Evolutionary conservation across 1,284 basidiomycete species (phyloP).

Genomic region (Marasmius tenuissimus): DNA sequence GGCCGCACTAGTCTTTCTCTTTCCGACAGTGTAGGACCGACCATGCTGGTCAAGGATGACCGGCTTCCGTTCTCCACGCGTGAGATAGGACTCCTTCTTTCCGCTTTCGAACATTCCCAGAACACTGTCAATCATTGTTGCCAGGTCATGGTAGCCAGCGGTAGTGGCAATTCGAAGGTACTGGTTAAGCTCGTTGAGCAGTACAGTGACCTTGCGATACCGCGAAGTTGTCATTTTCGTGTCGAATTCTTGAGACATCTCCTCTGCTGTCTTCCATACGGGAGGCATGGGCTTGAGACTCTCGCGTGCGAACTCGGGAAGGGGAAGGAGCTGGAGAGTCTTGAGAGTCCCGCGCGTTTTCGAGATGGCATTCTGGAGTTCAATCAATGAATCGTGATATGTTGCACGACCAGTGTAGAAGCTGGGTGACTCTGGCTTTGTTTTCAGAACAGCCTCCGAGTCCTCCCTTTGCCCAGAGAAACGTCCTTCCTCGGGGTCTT

Average conservation of each 20-base stretch:
- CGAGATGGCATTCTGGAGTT: conserved; percentile 67
- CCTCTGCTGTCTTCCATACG: conserved; percentile 68
- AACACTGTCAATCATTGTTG: conserved; percentile 51
- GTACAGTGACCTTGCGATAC: conserved; percentile 65
- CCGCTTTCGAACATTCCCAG: conserved; percentile 66
- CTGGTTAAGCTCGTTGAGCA: conserved; percentile 74
- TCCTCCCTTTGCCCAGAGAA: conserved; percentile 1
- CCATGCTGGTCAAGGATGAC: conserved; percentile 71
- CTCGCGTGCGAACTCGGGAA: conserved; percentile 69
- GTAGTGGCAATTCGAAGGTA: conserved; percentile 69
- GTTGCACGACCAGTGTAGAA: conserved; percentile 88
- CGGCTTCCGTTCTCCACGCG: conserved; percentile 53
- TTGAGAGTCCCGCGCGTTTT: conserved; percentile 62
- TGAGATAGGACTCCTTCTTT: conserved; percentile 56
- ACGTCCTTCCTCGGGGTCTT: conserved; percentile 4
- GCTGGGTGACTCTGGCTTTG: conserved; percentile 59
- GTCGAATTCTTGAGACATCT: conserved; percentile 59
- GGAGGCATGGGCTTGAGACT: conserved; percentile 58
- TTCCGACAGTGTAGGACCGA: conserved; percentile 80
- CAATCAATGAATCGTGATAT: conserved; percentile 74
- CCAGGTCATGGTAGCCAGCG: conserved; percentile 64
- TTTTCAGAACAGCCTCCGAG: conserved; percentile 10
- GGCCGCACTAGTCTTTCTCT: conserved; percentile 84
- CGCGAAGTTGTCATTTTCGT: conserved; percentile 70
- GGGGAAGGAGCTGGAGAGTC: conserved; percentile 70